Base-by-base conservation (phyloP, 202 grass and related monocot genomes). In the Bolboschoenoplectus hybrid region DNA sequence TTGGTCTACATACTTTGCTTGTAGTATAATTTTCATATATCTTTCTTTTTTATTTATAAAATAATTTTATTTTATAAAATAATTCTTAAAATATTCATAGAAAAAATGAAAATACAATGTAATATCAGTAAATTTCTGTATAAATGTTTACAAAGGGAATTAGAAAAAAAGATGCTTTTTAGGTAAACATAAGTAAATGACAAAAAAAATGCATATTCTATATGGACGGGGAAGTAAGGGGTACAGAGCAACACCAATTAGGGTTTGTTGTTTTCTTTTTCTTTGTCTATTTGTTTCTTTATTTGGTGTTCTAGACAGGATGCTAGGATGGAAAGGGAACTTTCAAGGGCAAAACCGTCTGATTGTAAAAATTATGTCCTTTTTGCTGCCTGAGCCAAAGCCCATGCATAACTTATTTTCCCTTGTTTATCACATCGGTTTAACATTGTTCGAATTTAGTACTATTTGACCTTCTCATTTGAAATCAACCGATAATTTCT, bases 221-320 rank as follows among this genome's bases (percentile, higher is more conserved):
- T 26, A 26, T 26, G 57, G 57, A 5, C n/a, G n/a, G 57, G 17
- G 17, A 60, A 60, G 16, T 17, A n/a, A 60, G 57, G 57, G 57
- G 5, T 19, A 17, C 16, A 7, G 57, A 7, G 17, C 6, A 60
- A n/a, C 17, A 60, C 5, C 57, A 60, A 60, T 19, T 19, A 6
- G 56, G 56, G 5, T 60, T 60, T 60, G 26, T 26, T 26, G 26
- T 26, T 26, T 26, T 26, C 1, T 1, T 7, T 19, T 60, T 20
- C 55, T 57, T 62, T 7, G 3, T 62, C n/a, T 20, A 7, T 62
- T 62, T 20, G 5, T 26, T 62, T 62, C 17, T 62, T 6, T 62
- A 62, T 62, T 62, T 62, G 58, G n/a, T 62, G 58, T 20, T 26
- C 58, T 62, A 62, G 58, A 62, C n/a, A 62, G 58, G 58, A 19